These are phyloP conservation scores for Exophiala viscosa DNA, from an alignment of 2,329 filamentous ascomycete species.

Conservation along the genomic window DNA sequence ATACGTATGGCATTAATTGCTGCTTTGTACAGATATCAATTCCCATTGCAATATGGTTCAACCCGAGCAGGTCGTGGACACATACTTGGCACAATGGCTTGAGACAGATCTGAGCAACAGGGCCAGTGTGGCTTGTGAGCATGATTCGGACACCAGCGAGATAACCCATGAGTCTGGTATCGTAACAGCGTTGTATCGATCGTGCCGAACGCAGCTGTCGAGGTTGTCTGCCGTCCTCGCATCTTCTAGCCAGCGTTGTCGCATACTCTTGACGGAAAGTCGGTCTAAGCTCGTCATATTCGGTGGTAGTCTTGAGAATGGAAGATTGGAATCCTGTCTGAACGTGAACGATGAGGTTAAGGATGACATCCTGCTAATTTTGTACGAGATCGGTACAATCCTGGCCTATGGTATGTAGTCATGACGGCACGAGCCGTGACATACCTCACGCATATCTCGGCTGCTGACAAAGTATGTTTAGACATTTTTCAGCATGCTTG, in stretches of 20 bases:
- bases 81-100: no score
- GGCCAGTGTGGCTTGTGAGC: no score
- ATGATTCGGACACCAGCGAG: not conserved
- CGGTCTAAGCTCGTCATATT: not conserved
- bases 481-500: not conserved
- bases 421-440: no score
- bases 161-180: not conserved
- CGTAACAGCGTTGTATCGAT: not conserved
- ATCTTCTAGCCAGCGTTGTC: not conserved
- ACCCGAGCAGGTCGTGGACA: no score
- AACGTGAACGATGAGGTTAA: not conserved
- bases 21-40: no score
- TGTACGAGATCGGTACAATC: not conserved
- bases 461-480: not conserved
- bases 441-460: no score
- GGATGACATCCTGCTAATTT: not conserved
- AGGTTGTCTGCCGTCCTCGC: not conserved
- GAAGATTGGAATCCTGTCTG: slow-evolving; percentile 2
- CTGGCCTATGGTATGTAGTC: not conserved
- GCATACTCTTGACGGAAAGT: not conserved
- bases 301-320: not conserved
- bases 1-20: no score
- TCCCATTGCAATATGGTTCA: no score
- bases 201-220: not conserved
- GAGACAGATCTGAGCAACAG: no score